Evolutionary conservation across 768 basidiomycete genomes (phyloP).

Genomic region (Botryobasidium botryosum): DNA sequence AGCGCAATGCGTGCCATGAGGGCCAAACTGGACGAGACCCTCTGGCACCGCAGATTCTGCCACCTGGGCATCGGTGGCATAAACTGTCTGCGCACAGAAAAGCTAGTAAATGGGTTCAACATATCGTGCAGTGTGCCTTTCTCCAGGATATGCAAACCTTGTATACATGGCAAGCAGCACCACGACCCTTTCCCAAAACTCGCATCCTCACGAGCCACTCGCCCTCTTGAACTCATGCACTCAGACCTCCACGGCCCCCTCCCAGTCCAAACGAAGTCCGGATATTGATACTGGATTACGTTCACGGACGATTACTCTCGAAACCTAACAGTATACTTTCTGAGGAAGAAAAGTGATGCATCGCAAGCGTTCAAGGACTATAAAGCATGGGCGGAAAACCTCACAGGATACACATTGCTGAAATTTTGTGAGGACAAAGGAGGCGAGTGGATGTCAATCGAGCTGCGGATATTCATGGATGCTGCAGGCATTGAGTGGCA

Average conservation of each 20-base stretch:
- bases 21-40: not conserved
- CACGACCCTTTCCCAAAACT: slow-evolving; percentile 5
- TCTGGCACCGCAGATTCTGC: not conserved
- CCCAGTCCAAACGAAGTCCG: not conserved
- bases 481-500: too few species aligned
- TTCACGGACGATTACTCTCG: slow-evolving; percentile 7
- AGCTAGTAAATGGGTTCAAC: too few species aligned
- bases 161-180: slow-evolving; percentile 6
- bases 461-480: too few species aligned
- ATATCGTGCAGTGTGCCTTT: not conserved
- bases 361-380: too few species aligned
- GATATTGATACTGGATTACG: slow-evolving; percentile 8
- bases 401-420: too few species aligned
- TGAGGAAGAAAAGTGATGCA: slow-evolving; percentile 2
- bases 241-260: slow-evolving; percentile 7
- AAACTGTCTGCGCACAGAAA: too few species aligned
- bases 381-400: too few species aligned
- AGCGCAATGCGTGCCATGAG: not conserved
- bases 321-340: not conserved
- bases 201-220: not conserved
- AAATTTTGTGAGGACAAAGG: too few species aligned
- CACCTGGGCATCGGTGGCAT: not conserved
- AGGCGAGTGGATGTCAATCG: too few species aligned
- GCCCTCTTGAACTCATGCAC: slow-evolving; percentile 6
- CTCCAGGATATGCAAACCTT: slow-evolving; percentile 1